Base-by-base conservation (phyloP, 441 rosid species). In the Raphanus hybrid region DNA sequence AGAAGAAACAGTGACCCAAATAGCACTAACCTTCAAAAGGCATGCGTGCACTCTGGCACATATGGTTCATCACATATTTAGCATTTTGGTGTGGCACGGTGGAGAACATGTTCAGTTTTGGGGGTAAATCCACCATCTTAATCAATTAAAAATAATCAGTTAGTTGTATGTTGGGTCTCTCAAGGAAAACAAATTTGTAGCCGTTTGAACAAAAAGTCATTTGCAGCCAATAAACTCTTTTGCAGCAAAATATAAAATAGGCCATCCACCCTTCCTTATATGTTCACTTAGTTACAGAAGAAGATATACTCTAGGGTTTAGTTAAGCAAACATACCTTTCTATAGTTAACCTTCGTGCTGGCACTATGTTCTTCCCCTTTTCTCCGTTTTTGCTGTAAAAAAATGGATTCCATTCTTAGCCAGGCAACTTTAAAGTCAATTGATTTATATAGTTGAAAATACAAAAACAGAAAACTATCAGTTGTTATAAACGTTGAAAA, bases 361-460 rank as follows among this genome's bases (percentile, higher is more conserved):
- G 80, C 18, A 74, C 64, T 76, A 78, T 86, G 84, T 55, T 93
- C 98, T 48, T 95, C 97, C 50, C 89, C 84, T 88, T 95, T 95
- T 83, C 97, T 91, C 75, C 95, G 86, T 78, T 96, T 96, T 85
- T 97, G 87, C 99, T 94, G 90, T 55, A 69, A 80, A 80, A 69
- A 80, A 80, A 77, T 6, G 26, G 61, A 70, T 29, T 48, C 57
- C 26, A 18, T 14, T 74, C 20, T 14, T 52, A 52, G 23, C 10
- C 23, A 52, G 20, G 39, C 63, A 32, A 18, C 35, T 64, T 15
- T 5, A 14, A 20, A 29, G 35, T 29, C 60, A 61, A 23, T 15
- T 35, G 3, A 7, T 34, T 62, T 14, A n/a, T 50, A 10, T 54
- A 9, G 18, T 73, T 55, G 3, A 67, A 60, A 45, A 58, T 8